Conservation (phyloP, 371 early-diverging fungal genomes). For the Syncephalastrum sp. region DNA sequence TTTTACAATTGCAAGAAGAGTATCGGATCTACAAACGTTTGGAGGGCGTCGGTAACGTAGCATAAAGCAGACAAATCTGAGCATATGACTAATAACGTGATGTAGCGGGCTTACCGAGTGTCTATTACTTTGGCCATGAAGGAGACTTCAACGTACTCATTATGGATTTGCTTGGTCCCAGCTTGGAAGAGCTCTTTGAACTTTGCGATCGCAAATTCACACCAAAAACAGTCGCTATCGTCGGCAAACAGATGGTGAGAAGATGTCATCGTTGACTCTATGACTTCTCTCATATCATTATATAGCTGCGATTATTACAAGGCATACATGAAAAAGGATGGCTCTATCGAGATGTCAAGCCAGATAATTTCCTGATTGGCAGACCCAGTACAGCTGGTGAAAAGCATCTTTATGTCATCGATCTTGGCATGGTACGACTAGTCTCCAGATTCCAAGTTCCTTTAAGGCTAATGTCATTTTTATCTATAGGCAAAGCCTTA, state of each 20-base stretch:
- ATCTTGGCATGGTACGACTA: constrained; percentile 85
- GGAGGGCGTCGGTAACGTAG: constrained; percentile 11
- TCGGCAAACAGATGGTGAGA: constrained; percentile 94
- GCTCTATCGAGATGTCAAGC: constrained; percentile 76
- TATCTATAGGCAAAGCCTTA: constrained; percentile 76
- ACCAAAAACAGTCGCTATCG: constrained; percentile 93
- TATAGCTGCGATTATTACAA: constrained; percentile 61
- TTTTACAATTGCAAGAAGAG: constrained; percentile 12
- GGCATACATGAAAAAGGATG: constrained; percentile 46
- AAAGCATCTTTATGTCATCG: constrained; percentile 94
- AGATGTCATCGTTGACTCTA: not conserved
- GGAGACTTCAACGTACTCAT: constrained; percentile 87
- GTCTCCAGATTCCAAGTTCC: too few species aligned
- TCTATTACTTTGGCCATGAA: constrained; percentile 91
- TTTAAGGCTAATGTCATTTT: too few species aligned
- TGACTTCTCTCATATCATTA: not conserved
- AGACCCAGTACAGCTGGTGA: constrained; percentile 73
- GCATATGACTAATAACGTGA: constrained; percentile 5
- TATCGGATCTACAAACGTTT: constrained; percentile 10
- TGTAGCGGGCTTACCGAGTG: constrained; percentile 75
- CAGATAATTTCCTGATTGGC: constrained; percentile 97
- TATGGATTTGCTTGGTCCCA: constrained; percentile 96
- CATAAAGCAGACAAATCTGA: not conserved
- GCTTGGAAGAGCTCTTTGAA: constrained; percentile 96
- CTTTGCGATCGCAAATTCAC: constrained; percentile 94